Evolutionary conservation across 192 early-diverging fungal genomes (phyloP), one percentile per base, ranked within the genome.

Genomic region (Tieghemiomyces parasiticus): DNA sequence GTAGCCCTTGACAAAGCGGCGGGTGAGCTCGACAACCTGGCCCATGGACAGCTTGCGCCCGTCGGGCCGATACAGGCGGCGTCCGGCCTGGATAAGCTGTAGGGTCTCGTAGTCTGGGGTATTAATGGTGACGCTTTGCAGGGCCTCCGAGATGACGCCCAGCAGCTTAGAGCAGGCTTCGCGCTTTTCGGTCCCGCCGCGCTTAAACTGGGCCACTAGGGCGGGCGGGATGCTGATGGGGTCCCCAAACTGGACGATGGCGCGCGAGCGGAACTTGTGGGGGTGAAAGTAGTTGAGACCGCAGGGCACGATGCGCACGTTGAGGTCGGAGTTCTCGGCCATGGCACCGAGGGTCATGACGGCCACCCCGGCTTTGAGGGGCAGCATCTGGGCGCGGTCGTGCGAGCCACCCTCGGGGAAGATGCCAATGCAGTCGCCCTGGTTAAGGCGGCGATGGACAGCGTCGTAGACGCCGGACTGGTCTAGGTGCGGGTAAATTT

Each of bases 351-450:
- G 74, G 8, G 88, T 87, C 87, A 91, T 90, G 60, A 86, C 76
- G 0, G 87, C 82, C 12, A 82, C 85, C 38, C 87, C 87, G 50
- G 85, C 87, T 80, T 97, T 99, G 50, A 99, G 73, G 30, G 96
- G 96, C 54, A 99, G 70, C 79, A 99, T 86, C 63, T 95, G 87
- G 4, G 90, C 79, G 54, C 93, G 88, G 71, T 99, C 96, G 74
- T 99, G 96, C 65, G 86, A 89, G 16, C 96, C 96, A 46, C 96
- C 94, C 61, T 97, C 96, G 6, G 96, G 96, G 72, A 99, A 99
- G 60, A 99, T 99, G 19, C 92, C 91, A 8, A 99, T 84, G 65
- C 90, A 91, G 26, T 71, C 74, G 56, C 82, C 74, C 30, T 60
- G 68, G 61, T 86, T 78, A 32, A 99, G 65, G 10, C 85, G 78